These are phyloP conservation scores for Fusarium circinatum DNA, from an alignment of 2,329 filamentous ascomycete species.

Conservation along the genomic window DNA sequence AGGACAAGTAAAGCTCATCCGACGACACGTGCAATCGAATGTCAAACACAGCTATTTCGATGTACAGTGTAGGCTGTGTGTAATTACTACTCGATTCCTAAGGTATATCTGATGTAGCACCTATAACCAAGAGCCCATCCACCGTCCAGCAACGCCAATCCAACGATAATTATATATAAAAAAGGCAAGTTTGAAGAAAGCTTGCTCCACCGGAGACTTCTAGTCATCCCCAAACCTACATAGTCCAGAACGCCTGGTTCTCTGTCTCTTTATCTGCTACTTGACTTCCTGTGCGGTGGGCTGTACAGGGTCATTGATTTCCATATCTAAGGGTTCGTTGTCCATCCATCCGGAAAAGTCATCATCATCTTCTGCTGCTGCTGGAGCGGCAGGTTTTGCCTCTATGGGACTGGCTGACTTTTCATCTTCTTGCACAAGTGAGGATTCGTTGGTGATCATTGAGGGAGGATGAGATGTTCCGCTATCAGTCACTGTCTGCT, in stretches of 20 bases:
- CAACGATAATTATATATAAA: neutral
- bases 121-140: neutral
- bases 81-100: conserved; percentile 14
- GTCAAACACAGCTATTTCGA: neutral
- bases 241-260: conserved; percentile 26
- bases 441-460: conserved; percentile 13
- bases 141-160: conserved; percentile 20
- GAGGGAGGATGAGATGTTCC: conserved; percentile 26
- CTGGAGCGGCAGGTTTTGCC: conserved; percentile 29
- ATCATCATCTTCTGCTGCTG: conserved; percentile 45
- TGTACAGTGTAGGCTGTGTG: neutral
- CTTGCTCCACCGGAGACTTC: conserved; percentile 11
- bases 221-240: conserved; percentile 17
- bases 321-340: conserved; percentile 44
- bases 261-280: conserved; percentile 21
- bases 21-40: neutral
- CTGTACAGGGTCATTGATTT: conserved; percentile 31
- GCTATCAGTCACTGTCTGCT: conserved; percentile 25
- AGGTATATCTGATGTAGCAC: conserved; percentile 17
- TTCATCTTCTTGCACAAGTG: conserved; percentile 17
- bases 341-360: conserved; percentile 53
- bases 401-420: conserved; percentile 9
- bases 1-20: no score
- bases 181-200: conserved; percentile 1
- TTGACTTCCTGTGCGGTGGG: conserved; percentile 37